Evolutionary conservation across 768 basidiomycete genomes (phyloP), one percentile per base, ranked within the genome.

Genomic region (Pleurotus sapidus): DNA sequence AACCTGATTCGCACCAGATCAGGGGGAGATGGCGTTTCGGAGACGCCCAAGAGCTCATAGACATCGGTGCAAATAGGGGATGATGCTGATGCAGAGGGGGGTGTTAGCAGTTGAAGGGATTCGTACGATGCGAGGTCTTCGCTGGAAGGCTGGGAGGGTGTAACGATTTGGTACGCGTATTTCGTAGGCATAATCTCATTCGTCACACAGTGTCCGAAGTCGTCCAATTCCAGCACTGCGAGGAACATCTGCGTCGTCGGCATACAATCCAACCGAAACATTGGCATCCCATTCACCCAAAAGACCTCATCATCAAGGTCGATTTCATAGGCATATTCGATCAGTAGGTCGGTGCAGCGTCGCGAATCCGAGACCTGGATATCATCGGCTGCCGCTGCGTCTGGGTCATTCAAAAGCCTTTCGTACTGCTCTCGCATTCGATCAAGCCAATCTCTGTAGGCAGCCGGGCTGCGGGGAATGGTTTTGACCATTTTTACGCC

Each of bases 231-330:
- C 24, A 49, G 5, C 23, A 27, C 24, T 20, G 14, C 42, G 20
- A 56, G 43, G 14, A 45, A 20, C 9, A 45, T 12, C 23, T 56
- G 25, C 4, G 9, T 11, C 20, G 55, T 30, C n/a, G 55, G 55
- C 43, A 56, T 56, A 45, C 43, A 46, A 46, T 56, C 55, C 9
- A 56, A 34, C 23, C 55, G 55, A 45, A 56, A 56, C 17, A 56
- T 20, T 20, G 20, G 20, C 20, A 20, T 20, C 20, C 20, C 20
- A 20, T 20, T 20, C 3, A 20, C 20, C 23, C 15, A 56, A 20
- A 56, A 56, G 6, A 30, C 20, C 20, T 45, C 42, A 46, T 46
- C 30, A 34, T 56, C 55, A 30, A 56, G 55, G 23, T 56, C 55
- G 23, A 56, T 43, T 20, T 56, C 55, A n/a, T 34, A 55, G 42